These are phyloP conservation scores for Cyberlindnera petersonii DNA, from an alignment of 805 yeast genomes.

Conservation along the genomic window DNA sequence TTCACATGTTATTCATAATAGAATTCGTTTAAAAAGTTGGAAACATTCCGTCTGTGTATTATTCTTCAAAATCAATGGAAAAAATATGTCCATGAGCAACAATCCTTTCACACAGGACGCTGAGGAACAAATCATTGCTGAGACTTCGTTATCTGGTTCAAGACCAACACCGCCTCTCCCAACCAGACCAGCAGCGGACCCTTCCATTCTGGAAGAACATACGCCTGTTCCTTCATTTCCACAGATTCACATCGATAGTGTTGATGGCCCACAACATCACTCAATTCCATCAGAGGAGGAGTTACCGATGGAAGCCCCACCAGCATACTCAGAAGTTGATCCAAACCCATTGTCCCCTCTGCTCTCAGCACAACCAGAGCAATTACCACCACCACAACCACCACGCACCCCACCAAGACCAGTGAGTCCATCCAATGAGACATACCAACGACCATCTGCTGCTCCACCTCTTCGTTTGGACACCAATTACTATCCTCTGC, in stretches of 20 bases:
- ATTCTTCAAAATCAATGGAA: neutral
- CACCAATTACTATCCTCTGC: constrained; percentile 5
- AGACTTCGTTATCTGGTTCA: neutral
- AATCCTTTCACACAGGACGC: constrained; percentile 16
- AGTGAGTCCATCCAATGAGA: no score
- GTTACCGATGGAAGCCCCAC: constrained; percentile 30
- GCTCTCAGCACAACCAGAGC: neutral
- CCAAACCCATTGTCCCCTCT: constrained; percentile 13
- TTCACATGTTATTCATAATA: no score
- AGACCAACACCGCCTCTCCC: neutral
- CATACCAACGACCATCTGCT: constrained; percentile 3
- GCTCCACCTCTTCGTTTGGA: constrained; percentile 13
- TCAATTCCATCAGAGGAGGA: constrained; percentile 6
- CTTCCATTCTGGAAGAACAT: constrained; percentile 1
- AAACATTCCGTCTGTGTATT: no score
- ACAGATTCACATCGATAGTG: neutral
- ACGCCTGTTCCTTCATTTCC: neutral
- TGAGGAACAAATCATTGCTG: constrained; percentile 6
- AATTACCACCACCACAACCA: constrained; percentile 5
- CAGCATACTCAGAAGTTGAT: constrained; percentile 34
- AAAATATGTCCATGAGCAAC: constrained; percentile 1
- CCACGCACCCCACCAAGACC: constrained; percentile 6
- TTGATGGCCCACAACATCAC: neutral
- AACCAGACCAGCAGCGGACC: constrained; percentile 6
- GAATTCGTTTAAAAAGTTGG: no score